Conservation (phyloP, 2,329 filamentous ascomycete genomes). For the Xenoacremonium recifei region DNA sequence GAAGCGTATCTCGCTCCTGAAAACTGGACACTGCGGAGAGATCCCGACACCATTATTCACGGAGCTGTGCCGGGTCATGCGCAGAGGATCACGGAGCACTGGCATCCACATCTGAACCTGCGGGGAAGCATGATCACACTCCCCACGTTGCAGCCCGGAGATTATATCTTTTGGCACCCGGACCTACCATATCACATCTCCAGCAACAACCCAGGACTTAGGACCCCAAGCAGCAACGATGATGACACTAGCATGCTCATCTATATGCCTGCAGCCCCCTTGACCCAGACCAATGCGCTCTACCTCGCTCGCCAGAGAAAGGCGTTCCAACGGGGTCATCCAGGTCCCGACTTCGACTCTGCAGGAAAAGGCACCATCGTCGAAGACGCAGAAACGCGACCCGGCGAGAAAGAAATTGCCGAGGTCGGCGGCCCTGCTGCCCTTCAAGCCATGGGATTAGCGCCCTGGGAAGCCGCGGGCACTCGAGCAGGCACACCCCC, state of each 20-base stretch:
- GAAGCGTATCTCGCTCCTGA: constrained; percentile 48
- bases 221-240: constrained; percentile 24
- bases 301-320: constrained; percentile 58
- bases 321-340: constrained; percentile 53
- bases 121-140: constrained; percentile 54
- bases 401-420: constrained; percentile 51
- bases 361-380: constrained; percentile 46
- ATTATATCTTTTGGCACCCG: constrained; percentile 60
- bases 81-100: constrained; percentile 55
- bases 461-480: constrained; percentile 45
- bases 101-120: constrained; percentile 56
- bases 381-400: constrained; percentile 49
- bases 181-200: constrained; percentile 57
- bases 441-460: constrained; percentile 57
- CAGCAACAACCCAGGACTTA: constrained; percentile 32
- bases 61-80: constrained; percentile 58
- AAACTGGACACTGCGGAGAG: constrained; percentile 45
- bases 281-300: constrained; percentile 57
- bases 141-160: constrained; percentile 52
- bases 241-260: constrained; percentile 48
- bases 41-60: constrained; percentile 56
- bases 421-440: constrained; percentile 49
- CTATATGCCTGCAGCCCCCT: constrained; percentile 54
- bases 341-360: constrained; percentile 55
- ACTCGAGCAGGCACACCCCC: constrained; percentile 29